Base-by-base conservation (phyloP, 179 eudicot species). In the Camellia oleifera region DNA sequence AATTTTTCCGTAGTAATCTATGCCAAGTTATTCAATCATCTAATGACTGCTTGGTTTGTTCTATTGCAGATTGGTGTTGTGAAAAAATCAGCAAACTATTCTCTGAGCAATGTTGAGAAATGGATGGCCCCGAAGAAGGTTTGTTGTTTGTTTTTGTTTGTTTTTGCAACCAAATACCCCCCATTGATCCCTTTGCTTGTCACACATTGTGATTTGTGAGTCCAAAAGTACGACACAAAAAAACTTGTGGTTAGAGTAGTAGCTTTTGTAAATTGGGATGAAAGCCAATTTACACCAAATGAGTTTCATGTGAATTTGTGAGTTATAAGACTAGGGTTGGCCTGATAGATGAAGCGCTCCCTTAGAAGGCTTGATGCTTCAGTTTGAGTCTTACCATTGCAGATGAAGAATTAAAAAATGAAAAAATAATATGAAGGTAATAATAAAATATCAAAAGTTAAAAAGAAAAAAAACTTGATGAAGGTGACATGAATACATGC, bases 71-170 rank as follows among this genome's bases (percentile, higher is more conserved):
- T 95, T 85, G 99, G 98, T 67, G 93, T 94, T 23, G 83, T 87
- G 84, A 87, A 85, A 82, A 94, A 94, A 89, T 75, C 95, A 3
- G 83, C 84, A 18, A 75, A 80, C 3, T 72, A 89, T 26, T 80
- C 95, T 48, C 81, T 95, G 85, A 81, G 66, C 69, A 72, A 83
- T 85, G 74, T 95, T 71, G 87, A 89, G 85, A 71, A 87, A 42
- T 95, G 98, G 99, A 84, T 89, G 90, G 80, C 94, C 64, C 92
- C 94, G n/a, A 91, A 88, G 73, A 94, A 90, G 96, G 98, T 79
- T 8, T 20, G 78, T 53, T 64, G 32, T 60, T 11, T 67, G 13
- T 23, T n/a, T n/a, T n/a, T 9, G 13, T 4, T 23, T 44, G 2
- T 40, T 52, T 66, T 60, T 54, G 52, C 63, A 23, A 20, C 23